Base-by-base conservation (phyloP, 148 eudicot genomes). In the Cornus florida region DNA sequence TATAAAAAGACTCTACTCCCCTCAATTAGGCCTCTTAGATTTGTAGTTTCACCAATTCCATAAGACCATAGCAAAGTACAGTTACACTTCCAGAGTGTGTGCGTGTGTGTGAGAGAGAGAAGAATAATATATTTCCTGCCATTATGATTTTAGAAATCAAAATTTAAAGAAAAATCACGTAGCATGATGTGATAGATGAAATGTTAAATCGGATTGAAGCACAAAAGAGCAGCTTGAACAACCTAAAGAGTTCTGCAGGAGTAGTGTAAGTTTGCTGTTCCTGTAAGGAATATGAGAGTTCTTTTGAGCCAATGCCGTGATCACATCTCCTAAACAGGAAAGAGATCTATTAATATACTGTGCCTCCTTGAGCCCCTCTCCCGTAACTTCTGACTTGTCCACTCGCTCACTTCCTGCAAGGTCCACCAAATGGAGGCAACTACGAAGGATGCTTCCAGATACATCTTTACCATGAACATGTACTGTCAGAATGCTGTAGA, bases 211-310 rank as follows among this genome's bases (percentile, higher is more conserved):
- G 3, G 38, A 35, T 35, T 7, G 10, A 48, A 48, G 53, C 53
- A 48, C 12, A 48, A 35, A 35, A 35, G 38, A 48, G 53, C 7
- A 48, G 53, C 53, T 7, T 48, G 7, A 48, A 8, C 12, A 67
- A 95, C 98, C 98, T 88, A 95, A 83, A 48, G 93, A 88, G 84
- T 93, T 91, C 91, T 95, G 96, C 87, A 95, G 79, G 72, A 92
- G 87, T 39, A 87, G 75, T 20, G 97, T 93, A 65, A 95, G 94
- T 83, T 92, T 95, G 91, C 97, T 92, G 90, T 90, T 90, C 78
- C 89, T 79, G 77, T 95, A 90, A 62, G 94, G 93, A 43, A 85
- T 86, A 80, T 90, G 71, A 59, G 98, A 82, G 41, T 75, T 92
- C 84, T 95, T 95, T 84, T 92, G 97, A 76, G 97, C 92, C 84